Evolutionary conservation across 1,284 basidiomycete genomes (phyloP).

Genomic region (Inonotus hispidus): DNA sequence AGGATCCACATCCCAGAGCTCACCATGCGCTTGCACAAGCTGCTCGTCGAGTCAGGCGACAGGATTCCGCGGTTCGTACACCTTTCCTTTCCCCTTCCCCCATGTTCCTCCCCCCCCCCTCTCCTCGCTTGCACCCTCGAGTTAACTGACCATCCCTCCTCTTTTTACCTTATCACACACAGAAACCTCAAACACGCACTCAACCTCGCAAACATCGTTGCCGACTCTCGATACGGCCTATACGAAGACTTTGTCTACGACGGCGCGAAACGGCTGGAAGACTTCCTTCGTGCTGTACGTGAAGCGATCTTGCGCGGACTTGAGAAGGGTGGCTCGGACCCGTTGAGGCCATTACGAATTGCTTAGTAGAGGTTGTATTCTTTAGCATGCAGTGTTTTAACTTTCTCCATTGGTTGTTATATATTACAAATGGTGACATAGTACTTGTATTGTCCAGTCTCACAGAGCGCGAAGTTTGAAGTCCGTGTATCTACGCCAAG

Average conservation of each 20-base stretch:
- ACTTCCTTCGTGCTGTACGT: conserved; percentile 70
- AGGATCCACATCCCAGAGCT: conserved; percentile 91
- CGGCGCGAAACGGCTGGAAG: conserved; percentile 38
- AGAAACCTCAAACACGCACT: conserved; percentile 83
- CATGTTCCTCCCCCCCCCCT: conserved; percentile 3
- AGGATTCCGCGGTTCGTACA: conserved; percentile 68
- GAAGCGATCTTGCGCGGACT: conserved; percentile 65
- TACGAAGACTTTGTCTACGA: conserved; percentile 40
- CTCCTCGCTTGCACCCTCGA: neutral
- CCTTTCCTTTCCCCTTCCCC: neutral
- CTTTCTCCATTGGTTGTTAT: too few species aligned
- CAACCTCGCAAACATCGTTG: conserved; percentile 78
- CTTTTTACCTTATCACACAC: conserved; percentile 4
- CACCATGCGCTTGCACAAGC: conserved; percentile 77
- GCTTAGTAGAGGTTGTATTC: neutral
- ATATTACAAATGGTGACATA: too few species aligned
- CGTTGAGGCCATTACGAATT: neutral
- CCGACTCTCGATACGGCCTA: conserved; percentile 82
- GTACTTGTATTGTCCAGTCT: too few species aligned
- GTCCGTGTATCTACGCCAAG: too few species aligned
- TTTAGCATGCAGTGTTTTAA: too few species aligned
- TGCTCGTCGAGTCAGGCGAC: conserved; percentile 62
- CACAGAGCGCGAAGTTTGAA: too few species aligned
- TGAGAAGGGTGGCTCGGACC: conserved; percentile 50
- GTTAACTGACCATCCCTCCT: too few species aligned